Base-by-base conservation (phyloP, 2,329 filamentous ascomycete species). In the Talaromyces sp. region DNA sequence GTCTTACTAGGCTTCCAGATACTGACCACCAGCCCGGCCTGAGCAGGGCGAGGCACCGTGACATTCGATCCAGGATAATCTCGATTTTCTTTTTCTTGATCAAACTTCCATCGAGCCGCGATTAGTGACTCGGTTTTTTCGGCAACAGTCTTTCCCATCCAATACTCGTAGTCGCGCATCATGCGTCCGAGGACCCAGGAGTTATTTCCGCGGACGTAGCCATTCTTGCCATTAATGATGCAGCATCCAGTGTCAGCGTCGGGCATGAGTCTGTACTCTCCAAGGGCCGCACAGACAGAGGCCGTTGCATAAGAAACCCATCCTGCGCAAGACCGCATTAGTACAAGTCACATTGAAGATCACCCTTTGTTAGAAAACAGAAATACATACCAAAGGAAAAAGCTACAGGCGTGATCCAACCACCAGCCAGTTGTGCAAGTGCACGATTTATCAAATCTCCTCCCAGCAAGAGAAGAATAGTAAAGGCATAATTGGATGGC, bases 161-260 rank as follows among this genome's bases (percentile, higher is more conserved):
- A 78, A 39, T 58, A 64, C 69, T 81, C 76, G 39, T 75, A 78
- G 67, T 83, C 80, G 31, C 80, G 72, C 7, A 82, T 66, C 0
- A 83, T 71, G 0, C 81, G 72, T 0, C 79, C 80, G 10, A 83
- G 68, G 4, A 82, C 70, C 80, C 80, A 83, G 22, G 70, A 75
- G 13, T 71, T 70, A 62, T 82, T 83, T 3, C 74, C 71, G 1
- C 78, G 73, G 5, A 70, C 69, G 65, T 79, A 78, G 0, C 80
- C 77, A 17, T 68, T 77, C 22, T 72, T 68, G 6, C 68, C 69
- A 65, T 80, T 80, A 58, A 81, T 75, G 19, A 82, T 73, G 6
- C 56, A 64, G 35, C 64, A 66, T 27, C 57, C 64, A 71, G 68
- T 81, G 76, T 61, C 79, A 67, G 37, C 68, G 61, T 8, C 25